Conservation (phyloP, 495 filamentous ascomycete species). For the Penicillium diatomitis region DNA sequence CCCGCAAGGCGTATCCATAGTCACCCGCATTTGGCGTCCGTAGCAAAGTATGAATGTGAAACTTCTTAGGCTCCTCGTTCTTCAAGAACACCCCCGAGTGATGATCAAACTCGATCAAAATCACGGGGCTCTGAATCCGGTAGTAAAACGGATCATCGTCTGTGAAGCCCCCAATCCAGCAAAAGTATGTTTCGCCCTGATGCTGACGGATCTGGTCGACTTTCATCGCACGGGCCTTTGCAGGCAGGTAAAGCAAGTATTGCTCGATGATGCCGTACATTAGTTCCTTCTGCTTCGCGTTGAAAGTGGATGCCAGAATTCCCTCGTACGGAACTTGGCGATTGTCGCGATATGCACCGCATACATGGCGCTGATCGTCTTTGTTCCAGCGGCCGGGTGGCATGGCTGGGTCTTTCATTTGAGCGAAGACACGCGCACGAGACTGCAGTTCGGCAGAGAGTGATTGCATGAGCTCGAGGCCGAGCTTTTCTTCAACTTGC, state of each 20-base stretch:
- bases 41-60: conserved; percentile 65
- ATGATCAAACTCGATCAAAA: conserved; percentile 69
- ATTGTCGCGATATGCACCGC: conserved; percentile 70
- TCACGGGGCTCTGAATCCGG: conserved; percentile 62
- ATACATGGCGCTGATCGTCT: conserved; percentile 63
- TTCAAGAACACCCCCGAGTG: conserved; percentile 71
- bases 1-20: conserved; percentile 52
- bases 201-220: conserved; percentile 41
- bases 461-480: conserved; percentile 58
- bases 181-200: conserved; percentile 61
- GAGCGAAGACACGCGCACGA: conserved; percentile 45
- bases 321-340: conserved; percentile 68
- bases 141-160: conserved; percentile 68
- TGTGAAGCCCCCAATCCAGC: conserved; percentile 62
- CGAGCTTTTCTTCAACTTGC: conserved; percentile 52
- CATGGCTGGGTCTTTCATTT: conserved; percentile 53
- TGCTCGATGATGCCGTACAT: conserved; percentile 48
- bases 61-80: conserved; percentile 63
- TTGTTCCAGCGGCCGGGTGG: conserved; percentile 62
- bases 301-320: conserved; percentile 36
- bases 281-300: conserved; percentile 36
- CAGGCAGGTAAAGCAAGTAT: conserved; percentile 57
- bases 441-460: conserved; percentile 38
- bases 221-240: conserved; percentile 37
- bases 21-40: conserved; percentile 65